These are phyloP conservation scores for Aspergillus awamori DNA, from an alignment of 2,329 filamentous ascomycete species.

Conservation along the genomic window DNA sequence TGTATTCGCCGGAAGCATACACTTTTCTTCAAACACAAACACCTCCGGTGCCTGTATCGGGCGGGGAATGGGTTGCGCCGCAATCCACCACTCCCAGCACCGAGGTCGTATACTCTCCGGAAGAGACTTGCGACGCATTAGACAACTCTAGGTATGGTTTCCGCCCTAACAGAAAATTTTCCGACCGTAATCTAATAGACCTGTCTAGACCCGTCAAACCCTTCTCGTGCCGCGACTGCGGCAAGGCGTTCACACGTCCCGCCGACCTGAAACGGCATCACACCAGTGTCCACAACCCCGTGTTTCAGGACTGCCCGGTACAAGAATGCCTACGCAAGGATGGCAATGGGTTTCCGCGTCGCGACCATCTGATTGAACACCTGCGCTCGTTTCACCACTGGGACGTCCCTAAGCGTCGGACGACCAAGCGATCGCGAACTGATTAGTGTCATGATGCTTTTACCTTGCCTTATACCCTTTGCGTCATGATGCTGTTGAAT, in stretches of 20 bases:
- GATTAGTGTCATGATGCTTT: conserved; percentile 14
- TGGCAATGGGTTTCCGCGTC: conserved; percentile 56
- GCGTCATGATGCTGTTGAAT: conserved; percentile 3
- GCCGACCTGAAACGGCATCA: conserved; percentile 56
- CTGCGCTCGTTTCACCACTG: conserved; percentile 58
- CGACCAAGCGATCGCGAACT: conserved; percentile 32
- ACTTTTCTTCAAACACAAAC: conserved; percentile 15
- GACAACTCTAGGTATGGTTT: conserved; percentile 31
- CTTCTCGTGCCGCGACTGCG: conserved; percentile 38
- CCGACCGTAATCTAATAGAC: neutral
- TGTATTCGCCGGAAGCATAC: conserved; percentile 18
- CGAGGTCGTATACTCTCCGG: conserved; percentile 15
- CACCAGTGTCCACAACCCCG: conserved; percentile 49
- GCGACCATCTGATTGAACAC: conserved; percentile 62
- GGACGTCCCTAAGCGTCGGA: conserved; percentile 46
- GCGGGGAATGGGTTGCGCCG: conserved; percentile 13
- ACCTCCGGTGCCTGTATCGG: conserved; percentile 12
- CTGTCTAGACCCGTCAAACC: conserved; percentile 32
- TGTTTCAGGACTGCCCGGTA: conserved; percentile 49
- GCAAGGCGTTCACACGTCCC: conserved; percentile 48
- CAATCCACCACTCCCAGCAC: conserved; percentile 12
- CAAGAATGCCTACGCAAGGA: conserved; percentile 51
- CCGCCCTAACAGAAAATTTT: neutral
- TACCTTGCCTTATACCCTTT: conserved; percentile 12
- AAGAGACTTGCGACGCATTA: conserved; percentile 21